Evolutionary conservation across 345 rosid species (phyloP), one percentile per base, ranked within the genome.

Genomic region (Ricinus communis): DNA sequence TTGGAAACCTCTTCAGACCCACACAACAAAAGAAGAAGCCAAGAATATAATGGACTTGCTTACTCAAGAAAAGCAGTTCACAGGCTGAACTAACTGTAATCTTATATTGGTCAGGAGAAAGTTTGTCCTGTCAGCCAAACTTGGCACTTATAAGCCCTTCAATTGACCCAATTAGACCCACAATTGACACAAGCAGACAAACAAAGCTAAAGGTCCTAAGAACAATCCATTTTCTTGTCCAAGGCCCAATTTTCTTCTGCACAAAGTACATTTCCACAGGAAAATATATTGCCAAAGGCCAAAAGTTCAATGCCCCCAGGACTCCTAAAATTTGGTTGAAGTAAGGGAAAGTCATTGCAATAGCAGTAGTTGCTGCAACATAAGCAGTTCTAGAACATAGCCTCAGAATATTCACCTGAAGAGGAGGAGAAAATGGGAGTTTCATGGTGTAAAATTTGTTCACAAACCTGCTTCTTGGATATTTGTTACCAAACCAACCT

Each of bases 201-300:
- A 76, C 16, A 19, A 80, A 57, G 83, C 93, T 88, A 69, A 88
- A 81, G 9, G 63, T 76, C 79, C 87, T 79, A 38, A 88, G 84
- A 52, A 75, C 30, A 71, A 88, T 28, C 90, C 90, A 86, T 75
- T 72, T 69, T 70, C 46, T 75, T 1, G 87, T 80, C 93, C 93
- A 85, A 30, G 86, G 69, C 2, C 54, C 68, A 31, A 83, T 69
- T 65, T 81, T 85, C 72, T 64, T 88, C 80, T 82, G 88, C 82
- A 69, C 85, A 12, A 81, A 74, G 72, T 85, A 84, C 89, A 86
- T 86, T 47, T 86, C 93, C 84, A 88, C 90, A 0, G 93, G 93
- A 46, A 88, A 88, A 69, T 86, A 79, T 47, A 86, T 78, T 4
- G 89, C 77, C 67, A 88, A 60, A 4, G 93, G 93, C 93, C 93